Evolutionary conservation across 208 protist genomes (phyloP).

Genomic region (Trypanosoma brucei): DNA sequence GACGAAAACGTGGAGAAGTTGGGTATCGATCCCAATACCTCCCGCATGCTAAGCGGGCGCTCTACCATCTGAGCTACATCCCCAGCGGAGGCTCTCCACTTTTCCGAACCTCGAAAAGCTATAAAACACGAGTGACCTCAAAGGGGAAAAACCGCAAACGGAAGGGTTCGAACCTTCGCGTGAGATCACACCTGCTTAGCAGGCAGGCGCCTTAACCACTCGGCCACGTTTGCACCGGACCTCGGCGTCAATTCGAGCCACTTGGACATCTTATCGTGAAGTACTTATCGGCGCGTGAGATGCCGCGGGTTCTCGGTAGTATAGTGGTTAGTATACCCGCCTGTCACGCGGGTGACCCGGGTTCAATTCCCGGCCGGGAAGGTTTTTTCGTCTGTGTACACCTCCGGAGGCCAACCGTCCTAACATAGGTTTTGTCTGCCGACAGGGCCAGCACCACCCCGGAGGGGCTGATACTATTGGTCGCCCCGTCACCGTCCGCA

Average conservation of each 20-base stretch:
- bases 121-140: background rate
- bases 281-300: background rate
- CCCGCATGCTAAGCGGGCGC: conserved; percentile 91
- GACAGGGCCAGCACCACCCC: too few species aligned
- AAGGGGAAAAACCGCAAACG: conserved; percentile 59
- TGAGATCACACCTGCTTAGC: conserved; percentile 88
- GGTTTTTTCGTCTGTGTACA: conserved; percentile 1
- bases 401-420: background rate
- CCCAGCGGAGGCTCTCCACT: conserved; percentile 19
- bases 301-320: conserved; percentile 16
- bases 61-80: conserved; percentile 91
- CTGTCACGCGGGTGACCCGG: conserved; percentile 28
- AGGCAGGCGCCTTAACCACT: conserved; percentile 88
- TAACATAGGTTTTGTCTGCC: background rate
- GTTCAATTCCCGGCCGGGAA: conserved; percentile 30
- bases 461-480: too few species aligned
- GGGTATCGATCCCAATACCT: conserved; percentile 93
- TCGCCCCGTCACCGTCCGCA: too few species aligned
- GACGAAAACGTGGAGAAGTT: conserved; percentile 70
- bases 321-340: conserved; percentile 30
- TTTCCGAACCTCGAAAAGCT: too few species aligned
- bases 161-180: conserved; percentile 88
- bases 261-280: background rate
- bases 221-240: conserved; percentile 68
- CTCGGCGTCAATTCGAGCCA: too few species aligned